Percentiles rank a stretch among this genome's conserved stretches.
These are phyloP conservation scores for Diphasiastrum complanatum DNA, from an alignment of 83 land plant genomes.

Conservation along the genomic window DNA sequence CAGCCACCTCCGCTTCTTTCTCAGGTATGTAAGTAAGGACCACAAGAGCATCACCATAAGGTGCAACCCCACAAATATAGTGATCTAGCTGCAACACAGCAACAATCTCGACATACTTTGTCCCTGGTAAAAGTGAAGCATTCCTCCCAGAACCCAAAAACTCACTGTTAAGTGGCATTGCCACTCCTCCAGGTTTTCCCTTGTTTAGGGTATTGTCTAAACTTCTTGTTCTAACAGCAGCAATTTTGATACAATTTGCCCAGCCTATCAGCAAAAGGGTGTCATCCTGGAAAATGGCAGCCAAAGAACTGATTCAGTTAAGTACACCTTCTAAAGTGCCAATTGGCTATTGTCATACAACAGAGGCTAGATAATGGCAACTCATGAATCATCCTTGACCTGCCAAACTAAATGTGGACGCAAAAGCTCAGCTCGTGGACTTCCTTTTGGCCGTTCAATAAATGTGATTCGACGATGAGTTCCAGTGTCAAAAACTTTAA, in stretches of 20 bases:
- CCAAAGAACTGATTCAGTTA: conserved; percentile 5
- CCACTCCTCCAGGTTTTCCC: conserved; percentile 31
- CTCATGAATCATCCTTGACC: conserved; percentile 37
- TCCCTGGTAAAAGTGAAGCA: conserved; percentile 23
- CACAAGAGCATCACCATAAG: conserved; percentile 86
- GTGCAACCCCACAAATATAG: conserved; percentile 85
- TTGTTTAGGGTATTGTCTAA: conserved; percentile 33
- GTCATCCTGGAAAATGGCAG: conserved; percentile 57
- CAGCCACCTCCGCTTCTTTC: conserved; percentile 56
- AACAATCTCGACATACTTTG: conserved; percentile 88
- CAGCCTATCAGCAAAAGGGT: conserved; percentile 84
- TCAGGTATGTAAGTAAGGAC: conserved; percentile 84
- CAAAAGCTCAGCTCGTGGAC: conserved; percentile 79
- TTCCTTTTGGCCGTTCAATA: conserved; percentile 70
- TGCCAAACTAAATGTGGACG: conserved; percentile 96
- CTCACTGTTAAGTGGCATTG: too few species aligned
- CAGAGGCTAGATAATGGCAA: neutral
- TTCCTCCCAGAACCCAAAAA: too few species aligned
- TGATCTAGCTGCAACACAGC: conserved; percentile 79
- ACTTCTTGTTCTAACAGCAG: conserved; percentile 49
- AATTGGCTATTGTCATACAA: too few species aligned
- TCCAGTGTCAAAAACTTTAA: conserved; percentile 84
- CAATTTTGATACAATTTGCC: conserved; percentile 86
- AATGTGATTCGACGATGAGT: conserved; percentile 82
- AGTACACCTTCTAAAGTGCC: neutral